phyloP scores from a whole-genome alignment of 179 eudicot genomes.

The Patellifolia procumbens region DNA sequence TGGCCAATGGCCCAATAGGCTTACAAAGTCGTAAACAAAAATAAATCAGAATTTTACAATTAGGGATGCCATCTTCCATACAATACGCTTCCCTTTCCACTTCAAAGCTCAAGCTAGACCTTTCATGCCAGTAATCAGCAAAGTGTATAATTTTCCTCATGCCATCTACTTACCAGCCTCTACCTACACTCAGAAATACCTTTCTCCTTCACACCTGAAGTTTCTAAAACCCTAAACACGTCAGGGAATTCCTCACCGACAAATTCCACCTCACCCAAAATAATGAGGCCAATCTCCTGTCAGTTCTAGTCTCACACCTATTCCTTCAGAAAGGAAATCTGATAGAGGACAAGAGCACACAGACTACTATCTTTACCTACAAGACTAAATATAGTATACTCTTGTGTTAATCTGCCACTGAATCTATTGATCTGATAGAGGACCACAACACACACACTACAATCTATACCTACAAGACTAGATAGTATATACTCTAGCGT shows the following conservation, averaged over 20 bases:
- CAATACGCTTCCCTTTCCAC: too few species aligned
- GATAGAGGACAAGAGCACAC: background rate
- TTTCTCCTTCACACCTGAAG: background rate
- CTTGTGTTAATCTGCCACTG: background rate
- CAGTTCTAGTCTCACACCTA: background rate
- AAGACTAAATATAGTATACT: background rate
- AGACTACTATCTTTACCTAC: background rate
- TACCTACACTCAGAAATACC: background rate
- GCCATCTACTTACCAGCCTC: background rate
- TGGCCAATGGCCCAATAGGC: too few species aligned
- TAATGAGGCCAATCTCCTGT: background rate
- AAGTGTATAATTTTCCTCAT: background rate
- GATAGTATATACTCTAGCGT: background rate
- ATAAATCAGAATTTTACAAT: too few species aligned
- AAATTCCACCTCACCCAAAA: background rate
- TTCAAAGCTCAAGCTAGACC: background rate
- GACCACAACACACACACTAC: background rate
- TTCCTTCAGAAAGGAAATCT: background rate
- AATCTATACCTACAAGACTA: background rate
- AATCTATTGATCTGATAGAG: background rate
- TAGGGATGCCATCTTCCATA: too few species aligned
- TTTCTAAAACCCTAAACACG: background rate
- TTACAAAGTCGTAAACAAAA: too few species aligned
- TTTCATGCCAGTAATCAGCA: background rate
- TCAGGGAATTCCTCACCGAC: background rate